These are phyloP conservation scores for Tuber borchii DNA, from an alignment of 495 filamentous ascomycete genomes.

Conservation along the genomic window DNA sequence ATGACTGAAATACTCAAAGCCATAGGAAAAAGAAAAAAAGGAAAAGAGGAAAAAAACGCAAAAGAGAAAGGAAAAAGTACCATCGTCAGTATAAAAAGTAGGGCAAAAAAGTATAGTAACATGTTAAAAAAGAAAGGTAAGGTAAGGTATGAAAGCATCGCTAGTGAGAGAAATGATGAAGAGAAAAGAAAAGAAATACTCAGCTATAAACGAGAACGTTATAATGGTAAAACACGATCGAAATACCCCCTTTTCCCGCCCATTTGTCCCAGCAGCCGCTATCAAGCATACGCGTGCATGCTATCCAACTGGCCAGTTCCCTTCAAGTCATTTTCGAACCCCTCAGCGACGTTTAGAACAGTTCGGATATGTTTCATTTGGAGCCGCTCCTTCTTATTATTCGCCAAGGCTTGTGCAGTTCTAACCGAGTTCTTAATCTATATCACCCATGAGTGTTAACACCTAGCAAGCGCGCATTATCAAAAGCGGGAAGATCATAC, in stretches of 20 bases:
- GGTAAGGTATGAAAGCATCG: not conserved
- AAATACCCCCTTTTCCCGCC: not conserved
- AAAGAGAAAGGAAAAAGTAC: not conserved
- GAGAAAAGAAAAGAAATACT: constrained; percentile 14
- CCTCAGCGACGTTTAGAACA: constrained; percentile 73
- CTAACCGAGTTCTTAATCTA: constrained; percentile 89
- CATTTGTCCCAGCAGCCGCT: not conserved
- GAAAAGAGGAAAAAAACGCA: not conserved
- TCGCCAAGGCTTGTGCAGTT: constrained; percentile 76
- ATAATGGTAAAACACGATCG: not conserved
- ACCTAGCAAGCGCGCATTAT: not conserved
- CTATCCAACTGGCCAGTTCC: constrained; percentile 59
- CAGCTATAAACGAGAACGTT: not conserved
- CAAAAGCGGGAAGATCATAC: constrained; percentile 42
- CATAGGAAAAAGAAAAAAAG: not conserved
- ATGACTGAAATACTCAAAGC: not conserved
- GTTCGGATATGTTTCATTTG: constrained; percentile 76
- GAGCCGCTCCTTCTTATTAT: constrained; percentile 64
- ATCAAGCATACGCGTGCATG: constrained; percentile 46
- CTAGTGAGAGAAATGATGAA: constrained; percentile 11
- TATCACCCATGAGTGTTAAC: constrained; percentile 20
- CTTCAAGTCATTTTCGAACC: constrained; percentile 71
- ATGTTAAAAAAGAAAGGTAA: not conserved
- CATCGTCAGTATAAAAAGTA: not conserved
- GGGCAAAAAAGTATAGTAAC: not conserved